These are phyloP conservation scores for Tieghemiomyces parasiticus DNA, from an alignment of 192 early-diverging fungal genomes.

Conservation along the genomic window DNA sequence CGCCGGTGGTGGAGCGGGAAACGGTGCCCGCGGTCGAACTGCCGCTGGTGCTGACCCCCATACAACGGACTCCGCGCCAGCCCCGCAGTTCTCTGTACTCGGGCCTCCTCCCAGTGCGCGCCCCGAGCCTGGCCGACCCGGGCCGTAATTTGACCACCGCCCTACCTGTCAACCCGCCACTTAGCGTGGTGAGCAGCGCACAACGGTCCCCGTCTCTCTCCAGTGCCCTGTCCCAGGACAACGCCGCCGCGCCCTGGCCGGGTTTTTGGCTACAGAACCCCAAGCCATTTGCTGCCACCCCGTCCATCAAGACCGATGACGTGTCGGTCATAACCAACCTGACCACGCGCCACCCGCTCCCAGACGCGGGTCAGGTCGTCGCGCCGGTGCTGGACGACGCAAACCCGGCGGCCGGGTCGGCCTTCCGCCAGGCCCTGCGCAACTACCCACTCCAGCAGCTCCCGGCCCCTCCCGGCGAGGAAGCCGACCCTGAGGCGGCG, in stretches of 20 bases:
- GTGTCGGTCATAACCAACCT: conserved; percentile 4
- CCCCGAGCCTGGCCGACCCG: background rate
- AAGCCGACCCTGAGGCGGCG: background rate
- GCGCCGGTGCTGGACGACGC: background rate
- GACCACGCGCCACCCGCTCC: background rate
- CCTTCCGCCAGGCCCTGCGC: background rate
- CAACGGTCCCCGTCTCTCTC: conserved; percentile 6
- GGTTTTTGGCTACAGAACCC: background rate
- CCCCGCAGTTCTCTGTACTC: background rate
- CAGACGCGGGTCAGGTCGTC: background rate
- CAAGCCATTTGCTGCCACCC: background rate
- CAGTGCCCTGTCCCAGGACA: conserved; percentile 8
- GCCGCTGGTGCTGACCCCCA: too few species aligned
- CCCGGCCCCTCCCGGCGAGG: too few species aligned
- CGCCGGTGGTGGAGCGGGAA: too few species aligned
- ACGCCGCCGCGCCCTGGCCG: background rate
- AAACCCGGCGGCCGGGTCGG: background rate
- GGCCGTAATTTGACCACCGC: background rate
- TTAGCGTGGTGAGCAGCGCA: background rate
- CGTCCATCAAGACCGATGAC: conserved; percentile 9
- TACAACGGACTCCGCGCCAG: background rate
- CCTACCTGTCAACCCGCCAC: background rate
- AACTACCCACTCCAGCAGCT: background rate
- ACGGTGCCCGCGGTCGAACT: too few species aligned
- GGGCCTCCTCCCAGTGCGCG: background rate